phyloP scores from a whole-genome alignment of 1,139 yeast genomes.

The Nematodospora anomalae region DNA sequence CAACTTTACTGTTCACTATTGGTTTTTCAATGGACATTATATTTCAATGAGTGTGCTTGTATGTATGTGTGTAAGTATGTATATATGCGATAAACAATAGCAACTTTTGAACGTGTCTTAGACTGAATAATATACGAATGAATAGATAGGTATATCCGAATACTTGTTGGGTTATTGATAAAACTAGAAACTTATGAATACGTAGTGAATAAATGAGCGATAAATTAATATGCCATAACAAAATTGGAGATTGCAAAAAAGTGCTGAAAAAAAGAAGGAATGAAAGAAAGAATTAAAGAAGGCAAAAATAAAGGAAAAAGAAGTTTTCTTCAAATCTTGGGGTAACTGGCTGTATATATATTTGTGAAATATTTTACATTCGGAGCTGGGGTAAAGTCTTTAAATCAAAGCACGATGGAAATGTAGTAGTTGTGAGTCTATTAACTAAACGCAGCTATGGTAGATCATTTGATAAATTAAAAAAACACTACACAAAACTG shows the following conservation, averaged over 20 bases:
- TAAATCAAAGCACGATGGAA: no score
- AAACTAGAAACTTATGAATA: no score
- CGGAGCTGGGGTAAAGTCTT: no score
- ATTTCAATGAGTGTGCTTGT: not conserved
- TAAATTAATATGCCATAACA: not conserved
- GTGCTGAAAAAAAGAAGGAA: not conserved
- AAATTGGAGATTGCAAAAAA: not conserved
- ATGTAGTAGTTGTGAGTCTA: no score
- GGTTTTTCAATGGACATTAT: slow-evolving; percentile 8
- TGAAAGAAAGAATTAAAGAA: not conserved
- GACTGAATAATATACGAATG: not conserved
- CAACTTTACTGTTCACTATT: not conserved
- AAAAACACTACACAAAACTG: no score
- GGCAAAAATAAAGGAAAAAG: no score
- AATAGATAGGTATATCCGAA: not conserved
- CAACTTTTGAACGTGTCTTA: not conserved
- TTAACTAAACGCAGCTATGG: no score
- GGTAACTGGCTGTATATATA: no score
- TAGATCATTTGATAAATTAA: no score
- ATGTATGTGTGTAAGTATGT: no score
- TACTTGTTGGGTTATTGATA: no score
- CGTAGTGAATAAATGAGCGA: not conserved
- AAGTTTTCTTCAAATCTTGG: not conserved
- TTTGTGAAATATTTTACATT: no score
- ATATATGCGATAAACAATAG: not conserved